Evolutionary conservation across 768 basidiomycete genomes (phyloP).

Genomic region (Tricholoma hemisulphureum): DNA sequence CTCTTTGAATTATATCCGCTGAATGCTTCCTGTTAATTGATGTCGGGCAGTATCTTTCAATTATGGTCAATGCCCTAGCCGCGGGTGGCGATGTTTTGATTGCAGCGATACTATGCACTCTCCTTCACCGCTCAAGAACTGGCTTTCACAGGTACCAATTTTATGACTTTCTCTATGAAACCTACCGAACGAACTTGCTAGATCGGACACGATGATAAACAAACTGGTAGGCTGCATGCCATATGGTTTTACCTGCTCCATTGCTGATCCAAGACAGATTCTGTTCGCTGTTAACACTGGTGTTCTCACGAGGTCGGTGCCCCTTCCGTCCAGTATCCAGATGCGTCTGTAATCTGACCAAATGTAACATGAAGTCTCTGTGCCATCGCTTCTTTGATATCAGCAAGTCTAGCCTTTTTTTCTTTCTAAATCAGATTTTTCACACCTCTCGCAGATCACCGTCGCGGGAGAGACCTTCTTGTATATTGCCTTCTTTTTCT

Average conservation of each 20-base stretch:
- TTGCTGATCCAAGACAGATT: conserved; percentile 30
- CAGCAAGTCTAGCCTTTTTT: conserved; percentile 33
- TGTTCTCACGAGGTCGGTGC: conserved; percentile 31
- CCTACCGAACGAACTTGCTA: conserved; percentile 10
- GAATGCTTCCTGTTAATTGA: background rate
- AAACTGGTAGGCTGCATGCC: conserved; percentile 32
- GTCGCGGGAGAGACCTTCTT: conserved; percentile 48
- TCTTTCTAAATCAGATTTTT: conserved; percentile 1
- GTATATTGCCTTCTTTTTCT: conserved; percentile 61
- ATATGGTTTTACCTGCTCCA: no score
- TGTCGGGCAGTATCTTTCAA: conserved; percentile 34
- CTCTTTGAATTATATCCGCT: background rate
- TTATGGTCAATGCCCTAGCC: conserved; percentile 43
- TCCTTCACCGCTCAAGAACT: conserved; percentile 45
- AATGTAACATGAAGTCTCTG: conserved; percentile 38
- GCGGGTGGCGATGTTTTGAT: conserved; percentile 49
- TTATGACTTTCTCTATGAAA: background rate
- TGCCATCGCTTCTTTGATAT: conserved; percentile 54
- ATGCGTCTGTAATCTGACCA: conserved; percentile 5
- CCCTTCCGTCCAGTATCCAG: background rate
- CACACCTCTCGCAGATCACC: conserved; percentile 38
- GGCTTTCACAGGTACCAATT: conserved; percentile 42
- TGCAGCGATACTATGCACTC: conserved; percentile 37
- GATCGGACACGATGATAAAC: conserved; percentile 49
- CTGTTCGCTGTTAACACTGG: conserved; percentile 46